These are phyloP conservation scores for Colletotrichum simmondsii DNA, from an alignment of 2,329 filamentous ascomycete species.

Conservation along the genomic window DNA sequence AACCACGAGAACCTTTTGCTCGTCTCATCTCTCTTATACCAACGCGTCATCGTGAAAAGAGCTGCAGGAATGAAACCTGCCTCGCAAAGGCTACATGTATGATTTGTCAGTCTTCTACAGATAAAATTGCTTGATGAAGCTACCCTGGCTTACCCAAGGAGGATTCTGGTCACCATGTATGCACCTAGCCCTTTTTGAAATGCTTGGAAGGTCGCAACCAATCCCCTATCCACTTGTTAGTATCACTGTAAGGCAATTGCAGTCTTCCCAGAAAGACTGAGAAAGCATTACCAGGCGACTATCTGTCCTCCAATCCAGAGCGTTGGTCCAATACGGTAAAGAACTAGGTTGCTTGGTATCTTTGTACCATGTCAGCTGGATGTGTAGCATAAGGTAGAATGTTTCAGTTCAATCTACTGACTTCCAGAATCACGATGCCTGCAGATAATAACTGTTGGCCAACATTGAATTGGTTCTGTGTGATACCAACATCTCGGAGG, in stretches of 20 bases:
- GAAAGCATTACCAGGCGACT: slow-evolving; percentile 49
- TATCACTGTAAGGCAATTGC: slow-evolving; percentile 40
- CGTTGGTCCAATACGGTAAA: slow-evolving; percentile 57
- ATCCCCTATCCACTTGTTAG: slow-evolving; percentile 40
- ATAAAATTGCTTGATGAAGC: background rate
- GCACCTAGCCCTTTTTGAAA: slow-evolving; percentile 46
- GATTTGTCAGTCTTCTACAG: background rate
- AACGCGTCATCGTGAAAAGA: slow-evolving; percentile 58
- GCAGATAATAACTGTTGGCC: slow-evolving; percentile 62
- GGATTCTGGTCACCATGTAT: slow-evolving; percentile 50
- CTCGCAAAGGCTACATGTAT: slow-evolving; percentile 39
- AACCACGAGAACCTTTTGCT: slow-evolving; percentile 57
- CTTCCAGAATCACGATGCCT: slow-evolving; percentile 57
- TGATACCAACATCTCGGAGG: slow-evolving; percentile 59
- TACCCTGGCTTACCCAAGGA: slow-evolving; percentile 38
- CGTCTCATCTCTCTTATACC: slow-evolving; percentile 58
- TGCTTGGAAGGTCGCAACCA: slow-evolving; percentile 48
- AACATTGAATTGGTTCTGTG: slow-evolving; percentile 62
- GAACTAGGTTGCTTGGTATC: slow-evolving; percentile 59
- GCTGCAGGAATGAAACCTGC: slow-evolving; percentile 59
- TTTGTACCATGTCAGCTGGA: slow-evolving; percentile 3
- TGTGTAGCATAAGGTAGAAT: background rate
- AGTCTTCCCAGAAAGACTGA: background rate
- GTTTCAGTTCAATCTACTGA: slow-evolving; percentile 4
- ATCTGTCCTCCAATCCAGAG: slow-evolving; percentile 58